Conservation (phyloP, 2,329 filamentous ascomycete genomes). For the Trichoderma koningii region DNA sequence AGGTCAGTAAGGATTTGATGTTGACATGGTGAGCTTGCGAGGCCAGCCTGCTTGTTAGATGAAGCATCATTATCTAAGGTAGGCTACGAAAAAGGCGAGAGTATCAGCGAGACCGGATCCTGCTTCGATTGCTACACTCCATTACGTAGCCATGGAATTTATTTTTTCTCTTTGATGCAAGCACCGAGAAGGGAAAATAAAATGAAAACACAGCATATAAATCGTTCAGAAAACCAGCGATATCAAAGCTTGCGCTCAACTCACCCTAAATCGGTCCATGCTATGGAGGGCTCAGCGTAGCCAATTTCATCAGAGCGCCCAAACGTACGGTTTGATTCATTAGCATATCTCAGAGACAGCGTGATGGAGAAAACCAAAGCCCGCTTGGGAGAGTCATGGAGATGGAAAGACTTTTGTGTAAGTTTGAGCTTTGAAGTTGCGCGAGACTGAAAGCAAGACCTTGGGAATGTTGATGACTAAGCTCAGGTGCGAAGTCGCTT, state of each 20-base stretch:
- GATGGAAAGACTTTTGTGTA: background rate
- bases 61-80: background rate
- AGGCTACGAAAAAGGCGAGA: background rate
- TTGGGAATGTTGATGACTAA: too few species aligned
- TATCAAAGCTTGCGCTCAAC: conserved; percentile 18
- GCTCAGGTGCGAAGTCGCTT: too few species aligned
- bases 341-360: background rate
- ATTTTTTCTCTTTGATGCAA: background rate
- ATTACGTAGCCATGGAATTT: background rate
- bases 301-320: background rate
- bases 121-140: background rate
- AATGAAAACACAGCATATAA: background rate
- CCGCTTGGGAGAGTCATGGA: background rate
- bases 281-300: conserved; percentile 24
- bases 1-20: background rate
- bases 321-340: background rate
- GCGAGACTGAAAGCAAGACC: background rate
- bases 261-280: conserved; percentile 34
- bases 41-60: background rate
- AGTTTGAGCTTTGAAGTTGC: background rate
- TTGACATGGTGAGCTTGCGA: background rate
- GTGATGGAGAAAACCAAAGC: background rate
- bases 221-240: background rate
- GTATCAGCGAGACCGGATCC: background rate
- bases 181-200: background rate